Evolutionary conservation across 257 asterid species (phyloP).

Genomic region (Ophiorrhiza pumila): DNA sequence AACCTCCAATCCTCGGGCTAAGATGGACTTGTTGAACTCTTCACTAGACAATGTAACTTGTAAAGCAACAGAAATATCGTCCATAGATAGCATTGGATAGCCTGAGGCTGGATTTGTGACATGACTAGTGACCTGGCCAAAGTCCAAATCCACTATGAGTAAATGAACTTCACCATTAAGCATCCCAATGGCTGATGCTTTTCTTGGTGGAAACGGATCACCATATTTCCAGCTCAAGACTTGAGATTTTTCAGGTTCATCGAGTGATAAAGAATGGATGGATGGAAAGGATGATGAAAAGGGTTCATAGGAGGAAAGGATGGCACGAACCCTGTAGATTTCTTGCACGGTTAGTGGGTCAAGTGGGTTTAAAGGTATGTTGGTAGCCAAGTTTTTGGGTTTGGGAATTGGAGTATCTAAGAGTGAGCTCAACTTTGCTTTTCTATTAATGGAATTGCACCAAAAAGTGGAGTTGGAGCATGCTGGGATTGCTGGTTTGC

Average conservation of each 20-base stretch:
- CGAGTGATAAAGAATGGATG: conserved; percentile 58
- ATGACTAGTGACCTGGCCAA: conserved; percentile 44
- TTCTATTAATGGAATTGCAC: neutral
- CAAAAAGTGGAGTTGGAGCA: neutral
- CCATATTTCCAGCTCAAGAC: conserved; percentile 54
- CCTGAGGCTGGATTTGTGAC: conserved; percentile 47
- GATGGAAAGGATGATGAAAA: conserved; percentile 37
- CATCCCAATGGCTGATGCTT: conserved; percentile 55
- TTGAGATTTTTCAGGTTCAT: conserved; percentile 57
- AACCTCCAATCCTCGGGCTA: conserved; percentile 51
- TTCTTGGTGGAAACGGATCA: conserved; percentile 43
- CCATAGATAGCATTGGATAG: conserved; percentile 47
- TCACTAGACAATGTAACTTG: conserved; percentile 39
- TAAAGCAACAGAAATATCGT: conserved; percentile 42
- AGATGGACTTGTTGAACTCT: conserved; percentile 51
- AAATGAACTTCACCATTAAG: conserved; percentile 48
- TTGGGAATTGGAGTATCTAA: neutral
- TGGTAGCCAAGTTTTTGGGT: conserved; percentile 1
- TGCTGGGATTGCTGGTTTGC: neutral
- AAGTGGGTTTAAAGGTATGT: conserved; percentile 56
- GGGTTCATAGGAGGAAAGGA: conserved; percentile 32
- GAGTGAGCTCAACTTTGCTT: conserved; percentile 5
- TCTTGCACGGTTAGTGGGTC: conserved; percentile 69
- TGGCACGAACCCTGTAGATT: conserved; percentile 38
- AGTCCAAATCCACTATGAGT: conserved; percentile 53